Evolutionary conservation across 257 asterid genomes (phyloP).

Genomic region (Echites panduratus): DNA sequence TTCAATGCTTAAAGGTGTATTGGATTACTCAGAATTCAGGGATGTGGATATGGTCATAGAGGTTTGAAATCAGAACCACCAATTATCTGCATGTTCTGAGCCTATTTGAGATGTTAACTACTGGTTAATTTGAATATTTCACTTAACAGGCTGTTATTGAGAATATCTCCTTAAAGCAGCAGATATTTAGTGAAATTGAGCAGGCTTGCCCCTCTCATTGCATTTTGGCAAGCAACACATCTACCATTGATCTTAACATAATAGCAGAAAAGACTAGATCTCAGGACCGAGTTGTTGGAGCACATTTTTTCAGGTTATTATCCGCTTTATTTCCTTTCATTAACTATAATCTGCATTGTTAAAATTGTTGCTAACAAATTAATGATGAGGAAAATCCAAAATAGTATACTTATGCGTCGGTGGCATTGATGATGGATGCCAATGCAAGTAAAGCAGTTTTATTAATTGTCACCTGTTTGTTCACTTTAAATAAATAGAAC

Average conservation of each 20-base stretch:
- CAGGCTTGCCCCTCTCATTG: slow-evolving; percentile 89
- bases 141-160: slow-evolving; percentile 90
- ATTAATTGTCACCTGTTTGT: background rate
- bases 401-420: background rate
- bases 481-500: background rate
- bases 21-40: slow-evolving; percentile 81
- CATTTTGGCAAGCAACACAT: slow-evolving; percentile 90
- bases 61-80: slow-evolving; percentile 30
- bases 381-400: background rate
- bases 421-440: background rate
- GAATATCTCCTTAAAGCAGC: slow-evolving; percentile 71
- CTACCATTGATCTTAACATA: slow-evolving; percentile 82
- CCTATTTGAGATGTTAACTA: background rate
- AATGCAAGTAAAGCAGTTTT: background rate
- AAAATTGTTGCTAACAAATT: background rate
- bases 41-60: slow-evolving; percentile 96
- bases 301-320: slow-evolving; percentile 93
- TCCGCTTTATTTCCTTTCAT: background rate
- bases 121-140: background rate
- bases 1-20: slow-evolving; percentile 60
- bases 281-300: slow-evolving; percentile 86
- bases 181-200: slow-evolving; percentile 77
- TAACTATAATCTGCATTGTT: background rate
- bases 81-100: background rate
- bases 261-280: slow-evolving; percentile 75